Evolutionary conservation across 495 filamentous ascomycete genomes (phyloP), one percentile per base, ranked within the genome.

Genomic region (Aspergillus indologenus): DNA sequence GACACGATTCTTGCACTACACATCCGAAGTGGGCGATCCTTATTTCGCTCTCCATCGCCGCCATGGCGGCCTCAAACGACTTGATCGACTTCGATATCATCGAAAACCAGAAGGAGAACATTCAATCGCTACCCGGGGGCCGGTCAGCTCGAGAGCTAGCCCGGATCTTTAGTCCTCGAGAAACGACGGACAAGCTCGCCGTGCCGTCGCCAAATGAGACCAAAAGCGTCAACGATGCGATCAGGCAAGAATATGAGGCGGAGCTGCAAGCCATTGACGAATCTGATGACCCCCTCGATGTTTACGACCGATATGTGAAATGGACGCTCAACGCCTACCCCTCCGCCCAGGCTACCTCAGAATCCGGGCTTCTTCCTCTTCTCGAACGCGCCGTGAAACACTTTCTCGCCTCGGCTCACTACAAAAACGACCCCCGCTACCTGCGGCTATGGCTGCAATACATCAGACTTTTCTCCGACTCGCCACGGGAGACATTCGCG

Each of bases 251-350:
- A 70, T 98, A 87, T 65, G 95, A 98, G 71, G 79, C 83, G 11
- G 94, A 98, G 70, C 72, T 98, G 6, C 76, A 81, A 23, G 81
- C 77, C 24, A 87, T 96, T 48, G 79, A 82, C 58, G 94, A 98
- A 68, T 89, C 90, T 6, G 94, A 98, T 65, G 94, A 98, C 66
- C 94, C 94, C 2, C 85, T 98, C 34, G 95, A 98, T 67, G 82
- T 97, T 47, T 98, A 91, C 74, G 93, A 97, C 64, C 87, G 95
- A 69, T 98, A 98, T 66, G 90, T 97, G 22, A 89, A 90, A 72
- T 98, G 94, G 94, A 95, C 92, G 0, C 75, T 98, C 18, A 90
- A 96, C 68, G 90, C 93, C 15, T 98, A 97, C 65, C 95, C 94
- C 0, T 92, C 93, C 2, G 90, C 92, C 14, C 91, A 96, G 73